phyloP scores from a whole-genome alignment of 257 asterid genomes.

The Solanum bulbocastanum region DNA sequence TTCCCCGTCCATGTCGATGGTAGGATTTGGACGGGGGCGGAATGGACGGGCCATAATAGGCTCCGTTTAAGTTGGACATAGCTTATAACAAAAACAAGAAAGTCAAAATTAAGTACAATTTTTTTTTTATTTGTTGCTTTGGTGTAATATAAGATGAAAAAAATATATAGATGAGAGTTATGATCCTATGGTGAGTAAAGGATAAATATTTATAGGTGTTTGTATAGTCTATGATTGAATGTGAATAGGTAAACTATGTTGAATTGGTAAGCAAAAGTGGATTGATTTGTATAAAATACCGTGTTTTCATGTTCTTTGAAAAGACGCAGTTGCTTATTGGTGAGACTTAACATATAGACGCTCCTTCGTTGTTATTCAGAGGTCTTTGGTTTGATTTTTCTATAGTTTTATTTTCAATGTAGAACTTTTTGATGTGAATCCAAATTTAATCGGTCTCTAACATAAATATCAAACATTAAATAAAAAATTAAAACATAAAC shows the following conservation, averaged over 20 bases:
- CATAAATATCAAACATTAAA: too few species aligned
- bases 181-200: neutral
- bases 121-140: neutral
- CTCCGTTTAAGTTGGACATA: constrained; percentile 51
- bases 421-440: rapidly evolving
- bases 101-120: neutral
- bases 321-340: neutral
- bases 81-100: neutral
- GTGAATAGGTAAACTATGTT: neutral
- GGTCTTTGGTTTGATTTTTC: too few species aligned
- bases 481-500: too few species aligned
- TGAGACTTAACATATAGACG: neutral
- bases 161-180: neutral
- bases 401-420: too few species aligned
- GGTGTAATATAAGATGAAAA: neutral
- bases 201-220: neutral
- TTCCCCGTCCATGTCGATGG: constrained; percentile 46
- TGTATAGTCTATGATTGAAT: neutral
- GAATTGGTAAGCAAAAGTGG: constrained; percentile 2
- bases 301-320: neutral
- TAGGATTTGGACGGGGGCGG: constrained; percentile 44
- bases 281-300: neutral
- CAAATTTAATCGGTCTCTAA: rapidly evolving
- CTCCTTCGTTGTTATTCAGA: too few species aligned
- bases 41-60: constrained; percentile 80